Percentiles rank a stretch among this genome's conserved stretches.
Conservation (phyloP, 2,329 filamentous ascomycete genomes). For the Apiospora marii region DNA sequence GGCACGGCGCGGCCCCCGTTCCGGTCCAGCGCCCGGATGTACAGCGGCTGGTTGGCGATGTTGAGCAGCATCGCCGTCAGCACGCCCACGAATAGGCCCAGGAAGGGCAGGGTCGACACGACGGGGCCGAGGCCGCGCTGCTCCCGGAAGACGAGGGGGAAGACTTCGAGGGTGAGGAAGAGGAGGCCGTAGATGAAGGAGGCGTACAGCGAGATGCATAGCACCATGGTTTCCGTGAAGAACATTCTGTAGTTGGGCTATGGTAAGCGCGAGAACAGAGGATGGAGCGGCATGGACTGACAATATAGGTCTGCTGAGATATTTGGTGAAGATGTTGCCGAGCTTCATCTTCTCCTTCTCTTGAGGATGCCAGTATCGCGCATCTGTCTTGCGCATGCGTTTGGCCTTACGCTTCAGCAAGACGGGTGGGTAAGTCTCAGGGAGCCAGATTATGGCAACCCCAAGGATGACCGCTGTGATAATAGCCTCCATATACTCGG, state of each 20-base stretch:
- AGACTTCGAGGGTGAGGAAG: conserved; percentile 55
- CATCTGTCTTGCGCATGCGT: conserved; percentile 48
- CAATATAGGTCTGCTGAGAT: conserved; percentile 34
- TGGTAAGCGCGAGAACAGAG: conserved; percentile 44
- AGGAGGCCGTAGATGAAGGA: conserved; percentile 55
- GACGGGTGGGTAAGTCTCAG: conserved; percentile 45
- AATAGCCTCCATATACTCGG: conserved; percentile 52
- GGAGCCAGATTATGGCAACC: conserved; percentile 39
- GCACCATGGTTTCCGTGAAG: conserved; percentile 55
- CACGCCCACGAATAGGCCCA: conserved; percentile 54
- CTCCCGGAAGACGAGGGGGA: conserved; percentile 55
- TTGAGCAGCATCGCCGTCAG: conserved; percentile 21
- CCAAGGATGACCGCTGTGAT: conserved; percentile 43
- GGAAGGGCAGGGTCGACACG: conserved; percentile 53
- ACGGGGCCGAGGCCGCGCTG: conserved; percentile 51
- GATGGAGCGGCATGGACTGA: conserved; percentile 39
- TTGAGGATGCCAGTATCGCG: conserved; percentile 57
- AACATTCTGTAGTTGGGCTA: conserved; percentile 50
- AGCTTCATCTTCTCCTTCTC: conserved; percentile 43
- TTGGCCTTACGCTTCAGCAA: conserved; percentile 44
- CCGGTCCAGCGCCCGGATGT: conserved; percentile 31
- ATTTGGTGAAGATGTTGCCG: conserved; percentile 29
- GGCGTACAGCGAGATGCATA: conserved; percentile 52
- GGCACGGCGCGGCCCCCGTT: conserved; percentile 21
- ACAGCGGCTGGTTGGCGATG: conserved; percentile 32